phyloP scores from a whole-genome alignment of 352 stramenopile genomes.

The Phytophthora litchii region DNA sequence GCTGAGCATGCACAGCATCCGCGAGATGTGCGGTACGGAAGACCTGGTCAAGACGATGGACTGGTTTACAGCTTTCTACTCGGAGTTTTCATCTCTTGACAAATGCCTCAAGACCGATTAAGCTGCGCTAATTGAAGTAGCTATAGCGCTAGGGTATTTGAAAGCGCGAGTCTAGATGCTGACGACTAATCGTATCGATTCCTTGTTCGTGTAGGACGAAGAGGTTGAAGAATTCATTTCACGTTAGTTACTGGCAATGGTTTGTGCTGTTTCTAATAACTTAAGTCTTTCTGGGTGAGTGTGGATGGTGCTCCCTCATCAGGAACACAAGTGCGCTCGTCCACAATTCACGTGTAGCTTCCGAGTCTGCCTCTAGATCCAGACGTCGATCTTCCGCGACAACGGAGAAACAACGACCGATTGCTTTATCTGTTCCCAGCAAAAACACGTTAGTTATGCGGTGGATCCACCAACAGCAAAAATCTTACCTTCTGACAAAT shows the following conservation, averaged over 20 bases:
- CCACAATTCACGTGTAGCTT: constrained; percentile 67
- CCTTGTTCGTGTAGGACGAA: constrained; percentile 10
- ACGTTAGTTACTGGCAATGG: constrained; percentile 12
- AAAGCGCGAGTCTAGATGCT: constrained; percentile 1
- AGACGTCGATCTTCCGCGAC: constrained; percentile 68
- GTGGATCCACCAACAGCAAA: neutral
- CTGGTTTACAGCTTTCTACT: constrained; percentile 94
- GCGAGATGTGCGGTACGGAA: constrained; percentile 95
- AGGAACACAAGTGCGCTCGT: constrained; percentile 57
- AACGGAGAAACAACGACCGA: constrained; percentile 69
- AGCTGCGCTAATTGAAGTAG: constrained; percentile 15
- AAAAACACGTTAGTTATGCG: constrained; percentile 12
- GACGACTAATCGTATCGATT: constrained; percentile 3
- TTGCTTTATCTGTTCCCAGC: constrained; percentile 58
- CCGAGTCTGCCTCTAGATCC: constrained; percentile 75
- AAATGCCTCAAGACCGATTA: constrained; percentile 79
- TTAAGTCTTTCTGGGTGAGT: constrained; percentile 20
- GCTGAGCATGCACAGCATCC: constrained; percentile 98
- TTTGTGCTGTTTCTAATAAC: constrained; percentile 24
- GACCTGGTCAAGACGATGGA: constrained; percentile 84
- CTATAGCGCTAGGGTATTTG: constrained; percentile 5
- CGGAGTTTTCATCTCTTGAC: constrained; percentile 91
- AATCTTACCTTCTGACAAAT: constrained; percentile 67
- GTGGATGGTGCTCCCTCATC: constrained; percentile 34
- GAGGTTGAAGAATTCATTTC: constrained; percentile 24